A percentile compares a stretch with the other conserved stretches of the same genome.
These are phyloP conservation scores for Asterionellopsis glacialis DNA, from an alignment of 108 stramenopile species.

Conservation along the genomic window DNA sequence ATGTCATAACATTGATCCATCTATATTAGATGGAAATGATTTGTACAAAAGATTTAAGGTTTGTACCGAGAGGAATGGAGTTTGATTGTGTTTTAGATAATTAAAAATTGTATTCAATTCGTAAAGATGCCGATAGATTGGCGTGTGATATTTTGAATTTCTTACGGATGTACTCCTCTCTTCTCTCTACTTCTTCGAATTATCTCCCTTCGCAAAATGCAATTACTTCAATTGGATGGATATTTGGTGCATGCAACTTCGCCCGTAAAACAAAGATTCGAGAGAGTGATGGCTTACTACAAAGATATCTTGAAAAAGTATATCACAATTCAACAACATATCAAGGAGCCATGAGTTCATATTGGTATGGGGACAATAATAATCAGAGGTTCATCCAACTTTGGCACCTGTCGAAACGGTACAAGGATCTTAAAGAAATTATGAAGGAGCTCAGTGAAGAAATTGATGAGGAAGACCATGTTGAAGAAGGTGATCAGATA, in stretches of 20 bases:
- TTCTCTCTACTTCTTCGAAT: no score
- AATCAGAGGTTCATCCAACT: slow-evolving; percentile 61
- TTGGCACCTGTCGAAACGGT: slow-evolving; percentile 14
- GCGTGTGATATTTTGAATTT: no score
- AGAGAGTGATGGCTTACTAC: slow-evolving; percentile 61
- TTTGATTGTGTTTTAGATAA: no score
- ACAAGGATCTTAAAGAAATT: slow-evolving; percentile 17
- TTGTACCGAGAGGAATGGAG: no score
- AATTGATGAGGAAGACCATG: slow-evolving; percentile 9
- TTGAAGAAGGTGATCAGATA: slow-evolving; percentile 15
- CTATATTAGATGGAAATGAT: slow-evolving; percentile 58
- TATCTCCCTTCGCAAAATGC: no score
- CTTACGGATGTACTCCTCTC: background rate
- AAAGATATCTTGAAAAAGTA: slow-evolving; percentile 45
- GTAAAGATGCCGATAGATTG: no score
- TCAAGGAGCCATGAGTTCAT: slow-evolving; percentile 66
- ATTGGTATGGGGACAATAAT: slow-evolving; percentile 69
- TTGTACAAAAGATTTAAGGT: slow-evolving; percentile 62
- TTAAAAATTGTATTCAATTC: no score
- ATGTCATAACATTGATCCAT: slow-evolving; percentile 53
- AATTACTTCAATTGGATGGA: background rate
- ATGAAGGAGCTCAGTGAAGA: slow-evolving; percentile 6
- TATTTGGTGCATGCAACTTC: background rate
- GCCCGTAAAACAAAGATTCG: slow-evolving; percentile 25
- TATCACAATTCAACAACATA: slow-evolving; percentile 20